phyloP scores from a whole-genome alignment of 2,329 filamentous ascomycete species.

The Cladosporium cucumerinum region DNA sequence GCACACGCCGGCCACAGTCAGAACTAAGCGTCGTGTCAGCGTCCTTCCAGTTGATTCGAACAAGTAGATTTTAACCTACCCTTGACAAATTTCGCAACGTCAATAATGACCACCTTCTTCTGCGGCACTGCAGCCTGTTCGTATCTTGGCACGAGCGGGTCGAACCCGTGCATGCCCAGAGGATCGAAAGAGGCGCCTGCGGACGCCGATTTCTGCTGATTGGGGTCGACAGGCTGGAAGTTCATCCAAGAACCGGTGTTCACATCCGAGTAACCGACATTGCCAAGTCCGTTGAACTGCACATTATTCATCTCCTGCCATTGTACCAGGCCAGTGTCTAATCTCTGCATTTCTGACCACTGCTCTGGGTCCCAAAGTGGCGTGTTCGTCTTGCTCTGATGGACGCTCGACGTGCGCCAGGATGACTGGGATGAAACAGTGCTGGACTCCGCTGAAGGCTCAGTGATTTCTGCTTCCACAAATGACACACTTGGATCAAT shows the following conservation, averaged over 20 bases:
- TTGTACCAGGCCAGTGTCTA: neutral
- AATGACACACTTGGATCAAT: slow-evolving; percentile 61
- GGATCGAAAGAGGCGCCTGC: neutral
- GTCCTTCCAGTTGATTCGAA: neutral
- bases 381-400: neutral
- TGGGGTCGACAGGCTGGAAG: slow-evolving; percentile 18
- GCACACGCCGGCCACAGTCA: slow-evolving; percentile 40
- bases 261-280: slow-evolving; percentile 25
- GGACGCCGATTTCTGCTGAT: neutral
- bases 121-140: neutral
- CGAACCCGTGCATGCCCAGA: neutral
- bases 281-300: slow-evolving; percentile 7
- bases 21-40: slow-evolving; percentile 19
- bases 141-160: neutral
- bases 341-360: neutral
- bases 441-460: neutral
- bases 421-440: neutral
- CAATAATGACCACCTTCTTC: slow-evolving; percentile 39
- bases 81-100: slow-evolving; percentile 43
- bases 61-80: slow-evolving; percentile 33
- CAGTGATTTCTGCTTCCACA: slow-evolving; percentile 56
- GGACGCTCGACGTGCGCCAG: slow-evolving; percentile 8
- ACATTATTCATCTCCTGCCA: slow-evolving; percentile 11
- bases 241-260: slow-evolving; percentile 30
- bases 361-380: slow-evolving; percentile 17